phyloP scores from a whole-genome alignment of 768 basidiomycete species.

The Lentinus tigrinus region DNA sequence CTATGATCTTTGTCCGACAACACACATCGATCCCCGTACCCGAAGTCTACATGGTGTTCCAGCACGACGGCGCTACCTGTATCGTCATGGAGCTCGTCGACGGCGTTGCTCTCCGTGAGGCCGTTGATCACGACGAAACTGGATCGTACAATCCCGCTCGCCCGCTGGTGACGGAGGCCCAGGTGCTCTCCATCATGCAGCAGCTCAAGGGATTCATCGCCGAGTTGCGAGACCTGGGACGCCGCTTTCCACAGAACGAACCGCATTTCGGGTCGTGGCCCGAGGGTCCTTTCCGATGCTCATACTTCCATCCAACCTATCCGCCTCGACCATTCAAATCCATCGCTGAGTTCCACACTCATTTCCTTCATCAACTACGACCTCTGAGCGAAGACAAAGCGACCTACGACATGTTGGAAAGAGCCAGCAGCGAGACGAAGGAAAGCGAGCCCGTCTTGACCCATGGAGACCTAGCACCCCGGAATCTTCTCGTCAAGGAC shows the following conservation, averaged over 20 bases:
- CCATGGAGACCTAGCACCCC: constrained; percentile 43
- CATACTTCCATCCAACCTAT: not conserved
- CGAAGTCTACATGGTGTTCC: not conserved
- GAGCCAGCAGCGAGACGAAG: not conserved
- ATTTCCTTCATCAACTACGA: not conserved
- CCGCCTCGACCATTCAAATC: not conserved
- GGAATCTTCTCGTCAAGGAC: constrained; percentile 41
- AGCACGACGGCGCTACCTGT: not conserved
- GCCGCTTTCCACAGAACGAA: not conserved
- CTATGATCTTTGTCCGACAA: not conserved
- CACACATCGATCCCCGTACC: not conserved
- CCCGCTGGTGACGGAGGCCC: not conserved
- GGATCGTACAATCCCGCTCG: not conserved
- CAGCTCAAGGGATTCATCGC: not conserved
- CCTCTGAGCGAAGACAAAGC: not conserved
- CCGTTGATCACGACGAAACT: too few species aligned
- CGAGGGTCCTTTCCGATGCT: not conserved
- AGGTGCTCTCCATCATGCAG: not conserved
- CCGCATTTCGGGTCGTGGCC: not conserved
- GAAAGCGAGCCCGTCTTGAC: constrained; percentile 1
- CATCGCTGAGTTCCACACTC: not conserved
- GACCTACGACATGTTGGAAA: not conserved
- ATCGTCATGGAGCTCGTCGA: constrained; percentile 4
- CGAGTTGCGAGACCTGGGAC: not conserved
- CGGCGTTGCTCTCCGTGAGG: not conserved